Conservation (phyloP, 768 basidiomycete genomes). For the Suillus americanus region DNA sequence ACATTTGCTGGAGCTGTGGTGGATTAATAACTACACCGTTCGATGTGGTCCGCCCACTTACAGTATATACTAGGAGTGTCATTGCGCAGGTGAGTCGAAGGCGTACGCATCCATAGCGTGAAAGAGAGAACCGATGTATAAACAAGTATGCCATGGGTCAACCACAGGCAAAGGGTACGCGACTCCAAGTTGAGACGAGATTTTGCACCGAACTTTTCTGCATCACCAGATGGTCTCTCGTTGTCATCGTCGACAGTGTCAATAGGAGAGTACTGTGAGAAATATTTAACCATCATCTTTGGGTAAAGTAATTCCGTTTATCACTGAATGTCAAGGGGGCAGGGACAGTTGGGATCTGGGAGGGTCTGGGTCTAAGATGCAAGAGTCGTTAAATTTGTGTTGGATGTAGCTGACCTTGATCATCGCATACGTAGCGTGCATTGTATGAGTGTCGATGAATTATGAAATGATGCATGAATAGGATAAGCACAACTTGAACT, state of each 20-base stretch:
- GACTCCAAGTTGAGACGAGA: background rate
- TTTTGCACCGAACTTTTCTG: background rate
- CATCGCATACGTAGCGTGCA: background rate
- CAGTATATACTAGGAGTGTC: background rate
- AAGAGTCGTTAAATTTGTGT: background rate
- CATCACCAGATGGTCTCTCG: background rate
- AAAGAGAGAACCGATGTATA: conserved; percentile 6
- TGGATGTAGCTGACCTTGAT: background rate
- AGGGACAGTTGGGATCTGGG: background rate
- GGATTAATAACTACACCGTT: background rate
- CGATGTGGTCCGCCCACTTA: background rate
- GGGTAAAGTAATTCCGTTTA: background rate
- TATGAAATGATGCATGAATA: too few relatives aligned
- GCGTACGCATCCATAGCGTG: conserved; percentile 9
- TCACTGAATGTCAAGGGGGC: background rate
- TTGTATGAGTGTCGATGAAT: background rate
- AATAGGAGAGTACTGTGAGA: background rate
- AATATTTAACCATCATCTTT: background rate
- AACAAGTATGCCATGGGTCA: conserved; percentile 3
- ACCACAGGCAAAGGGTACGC: background rate
- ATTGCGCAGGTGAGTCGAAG: background rate
- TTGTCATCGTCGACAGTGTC: background rate
- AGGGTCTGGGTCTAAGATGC: too few relatives aligned
- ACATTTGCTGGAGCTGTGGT: conserved; percentile 11
- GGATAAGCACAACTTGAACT: too few relatives aligned